Evolutionary conservation across 2,329 filamentous ascomycete genomes (phyloP), one percentile per base, ranked within the genome.

Genomic region (Zymoseptoria pseudotritici): DNA sequence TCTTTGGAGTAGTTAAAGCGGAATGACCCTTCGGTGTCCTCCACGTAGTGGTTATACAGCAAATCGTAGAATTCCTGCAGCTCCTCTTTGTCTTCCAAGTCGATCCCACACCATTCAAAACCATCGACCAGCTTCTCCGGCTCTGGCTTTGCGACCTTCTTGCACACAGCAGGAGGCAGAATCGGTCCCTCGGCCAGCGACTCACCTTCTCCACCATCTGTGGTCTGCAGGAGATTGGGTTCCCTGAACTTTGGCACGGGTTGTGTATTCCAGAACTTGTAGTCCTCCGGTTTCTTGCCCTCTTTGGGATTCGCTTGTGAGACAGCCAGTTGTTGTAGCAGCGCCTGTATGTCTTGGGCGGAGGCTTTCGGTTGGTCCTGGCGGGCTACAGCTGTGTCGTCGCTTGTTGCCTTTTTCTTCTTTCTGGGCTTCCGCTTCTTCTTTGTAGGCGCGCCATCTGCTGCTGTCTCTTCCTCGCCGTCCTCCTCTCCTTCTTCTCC

Each of bases 201-300:
- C 64, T 81, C 78, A 61, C 80, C 76, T 56, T 82, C 78, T 54
- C 80, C 76, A 68, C 61, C 80, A n/a, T 64, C 67, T 7, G 71
- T 73, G 19, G 67, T 71, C 58, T 71, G 71, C 24, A 72, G 66
- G 50, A 72, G 63, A 65, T 72, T 70, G 19, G 69, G 67, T 60
- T 71, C 70, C 69, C 83, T 87, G 71, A 97, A 96, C 71, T 87
- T 87, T 55, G 90, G 89, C 61, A 99, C 94, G 0, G 94, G 94
- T 75, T 99, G 94, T 53, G 94, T 99, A 75, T 91, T 87, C 94
- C 94, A 99, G 79, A 99, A 99, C 77, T 96, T 97, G 82, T 97
- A 97, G 60, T 71, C 71, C 56, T 72, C 69, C 8, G 66, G 71
- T 22, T 69, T 65, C 57, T 73, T 73, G 60, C 70, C 71, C 59